phyloP scores from a whole-genome alignment of 2,329 filamentous ascomycete genomes.

The Hirsutella minnesotensis region DNA sequence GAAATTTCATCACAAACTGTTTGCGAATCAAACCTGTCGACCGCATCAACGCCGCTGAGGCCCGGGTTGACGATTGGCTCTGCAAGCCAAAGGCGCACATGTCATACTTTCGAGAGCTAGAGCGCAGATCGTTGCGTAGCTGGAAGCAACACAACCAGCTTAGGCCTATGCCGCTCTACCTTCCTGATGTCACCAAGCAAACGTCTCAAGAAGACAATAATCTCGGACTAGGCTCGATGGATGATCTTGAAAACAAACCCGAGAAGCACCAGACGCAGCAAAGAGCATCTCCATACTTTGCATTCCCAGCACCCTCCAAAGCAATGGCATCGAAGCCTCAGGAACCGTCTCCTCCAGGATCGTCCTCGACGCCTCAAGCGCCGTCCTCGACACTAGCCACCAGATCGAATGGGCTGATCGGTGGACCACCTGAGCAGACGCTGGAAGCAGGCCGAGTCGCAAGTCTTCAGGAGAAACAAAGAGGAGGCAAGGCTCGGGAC shows the following conservation, averaged over 20 bases:
- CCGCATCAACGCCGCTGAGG: constrained; percentile 17
- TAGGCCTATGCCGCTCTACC: constrained; percentile 20
- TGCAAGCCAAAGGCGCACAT: constrained; percentile 17
- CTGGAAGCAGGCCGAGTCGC: too few species aligned
- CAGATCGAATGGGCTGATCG: too few species aligned
- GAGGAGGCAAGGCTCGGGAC: constrained; percentile 6
- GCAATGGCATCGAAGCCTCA: too few species aligned
- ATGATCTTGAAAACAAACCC: too few species aligned
- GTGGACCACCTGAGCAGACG: too few species aligned
- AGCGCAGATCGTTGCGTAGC: constrained; percentile 13
- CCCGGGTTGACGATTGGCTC: constrained; percentile 21
- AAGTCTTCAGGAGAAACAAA: too few species aligned
- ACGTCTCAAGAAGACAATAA: not conserved
- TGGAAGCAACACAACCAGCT: constrained; percentile 15
- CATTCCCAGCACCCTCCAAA: too few species aligned
- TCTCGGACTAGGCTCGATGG: not conserved
- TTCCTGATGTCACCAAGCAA: constrained; percentile 14
- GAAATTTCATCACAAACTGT: constrained; percentile 19
- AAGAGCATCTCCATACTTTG: too few species aligned
- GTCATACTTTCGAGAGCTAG: constrained; percentile 19
- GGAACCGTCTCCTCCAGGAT: too few species aligned
- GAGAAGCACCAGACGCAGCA: too few species aligned
- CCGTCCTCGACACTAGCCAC: too few species aligned
- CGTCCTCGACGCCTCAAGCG: too few species aligned
- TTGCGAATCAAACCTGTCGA: constrained; percentile 14